Percentiles rank a stretch among this genome's conserved stretches.
Evolutionary conservation across 1,139 yeast genomes (phyloP).

Genomic region (Geotrichum restrictum): DNA sequence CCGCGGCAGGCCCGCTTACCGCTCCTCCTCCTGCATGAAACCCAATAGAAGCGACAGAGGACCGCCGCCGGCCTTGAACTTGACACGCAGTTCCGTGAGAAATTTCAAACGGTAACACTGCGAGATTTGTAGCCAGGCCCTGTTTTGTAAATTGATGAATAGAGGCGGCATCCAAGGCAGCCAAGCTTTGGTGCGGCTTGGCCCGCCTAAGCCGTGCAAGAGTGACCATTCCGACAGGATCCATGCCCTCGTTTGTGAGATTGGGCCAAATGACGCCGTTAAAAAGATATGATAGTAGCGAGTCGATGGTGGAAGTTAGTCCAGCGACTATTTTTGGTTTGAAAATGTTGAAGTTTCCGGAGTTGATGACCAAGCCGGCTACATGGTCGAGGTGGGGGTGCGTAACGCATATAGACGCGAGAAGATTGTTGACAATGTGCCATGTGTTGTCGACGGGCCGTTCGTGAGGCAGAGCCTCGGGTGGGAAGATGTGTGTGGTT

Average conservation of each 20-base stretch:
- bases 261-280: constrained; percentile 83
- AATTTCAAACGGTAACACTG: constrained; percentile 17
- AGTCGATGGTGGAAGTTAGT: constrained; percentile 48
- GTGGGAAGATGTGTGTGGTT: constrained; percentile 21
- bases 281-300: constrained; percentile 56
- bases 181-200: constrained; percentile 5
- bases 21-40: not conserved
- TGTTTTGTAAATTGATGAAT: constrained; percentile 2
- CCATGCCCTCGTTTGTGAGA: constrained; percentile 43
- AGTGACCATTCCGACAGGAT: constrained; percentile 31
- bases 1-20: not conserved
- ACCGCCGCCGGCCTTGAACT: constrained; percentile 13
- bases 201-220: constrained; percentile 26
- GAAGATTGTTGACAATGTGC: constrained; percentile 33
- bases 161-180: constrained; percentile 1
- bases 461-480: constrained; percentile 28
- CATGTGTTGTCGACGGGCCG: constrained; percentile 37
- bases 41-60: constrained; percentile 13
- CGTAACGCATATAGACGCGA: constrained; percentile 55
- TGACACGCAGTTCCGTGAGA: constrained; percentile 21
- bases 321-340: constrained; percentile 52
- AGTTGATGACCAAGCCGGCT: constrained; percentile 62
- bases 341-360: constrained; percentile 51
- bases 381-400: constrained; percentile 87
- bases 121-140: constrained; percentile 18